Conservation (phyloP, 2,329 filamentous ascomycete species). For the Chrysoporthe puriensis region DNA sequence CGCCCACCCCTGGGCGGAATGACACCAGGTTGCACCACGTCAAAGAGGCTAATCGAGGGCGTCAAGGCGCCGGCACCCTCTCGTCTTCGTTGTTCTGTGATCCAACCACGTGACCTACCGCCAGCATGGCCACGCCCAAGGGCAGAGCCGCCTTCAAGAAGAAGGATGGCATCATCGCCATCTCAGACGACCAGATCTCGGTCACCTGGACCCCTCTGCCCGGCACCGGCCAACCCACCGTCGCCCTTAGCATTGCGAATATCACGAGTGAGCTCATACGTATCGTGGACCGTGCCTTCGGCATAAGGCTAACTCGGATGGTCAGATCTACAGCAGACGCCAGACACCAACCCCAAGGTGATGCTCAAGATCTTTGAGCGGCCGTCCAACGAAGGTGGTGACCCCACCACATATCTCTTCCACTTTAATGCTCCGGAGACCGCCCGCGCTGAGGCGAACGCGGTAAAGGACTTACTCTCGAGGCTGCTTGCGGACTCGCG, state of each 20-base stretch:
- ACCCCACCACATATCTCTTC: conserved; percentile 78
- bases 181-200: conserved; percentile 72
- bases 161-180: conserved; percentile 82
- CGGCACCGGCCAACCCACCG: conserved; percentile 62
- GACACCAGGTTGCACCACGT: conserved; percentile 13
- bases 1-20: not conserved
- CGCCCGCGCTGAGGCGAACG: conserved; percentile 82
- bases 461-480: conserved; percentile 81
- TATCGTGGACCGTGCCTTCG: too few species aligned
- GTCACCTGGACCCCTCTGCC: conserved; percentile 81
- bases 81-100: not conserved
- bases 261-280: conserved; percentile 72
- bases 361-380: conserved; percentile 92
- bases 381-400: conserved; percentile 53
- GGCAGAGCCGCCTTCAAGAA: conserved; percentile 88
- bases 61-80: not conserved
- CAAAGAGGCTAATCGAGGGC: conserved; percentile 17
- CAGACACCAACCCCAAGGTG: conserved; percentile 83
- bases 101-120: not conserved
- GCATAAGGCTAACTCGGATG: conserved; percentile 26
- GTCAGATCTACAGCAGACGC: conserved; percentile 90
- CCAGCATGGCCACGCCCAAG: conserved; percentile 59
- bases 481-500: conserved; percentile 74
- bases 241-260: conserved; percentile 72
- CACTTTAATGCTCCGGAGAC: conserved; percentile 80